These are phyloP conservation scores for Sclerotinia sclerotiorum DNA, from an alignment of 2,329 filamentous ascomycete genomes.

Conservation along the genomic window DNA sequence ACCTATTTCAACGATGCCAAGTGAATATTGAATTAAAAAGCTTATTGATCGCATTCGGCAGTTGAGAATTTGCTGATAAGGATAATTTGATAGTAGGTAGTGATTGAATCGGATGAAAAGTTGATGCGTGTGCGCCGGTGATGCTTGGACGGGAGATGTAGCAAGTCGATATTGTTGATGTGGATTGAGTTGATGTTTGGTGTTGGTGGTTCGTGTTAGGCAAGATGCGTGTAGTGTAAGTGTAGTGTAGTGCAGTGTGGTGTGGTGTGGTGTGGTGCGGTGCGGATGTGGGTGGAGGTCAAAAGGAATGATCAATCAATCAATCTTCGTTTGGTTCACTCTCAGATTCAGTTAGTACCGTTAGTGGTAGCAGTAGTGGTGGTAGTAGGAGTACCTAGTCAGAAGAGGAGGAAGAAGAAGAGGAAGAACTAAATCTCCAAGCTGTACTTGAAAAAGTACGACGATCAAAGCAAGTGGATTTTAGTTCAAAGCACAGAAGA, in stretches of 20 bases:
- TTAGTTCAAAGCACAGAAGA: neutral
- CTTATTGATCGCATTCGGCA: conserved; percentile 19
- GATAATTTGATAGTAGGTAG: neutral
- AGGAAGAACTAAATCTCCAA: neutral
- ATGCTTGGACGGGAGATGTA: neutral
- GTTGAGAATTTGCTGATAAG: neutral
- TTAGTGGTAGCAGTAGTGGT: neutral
- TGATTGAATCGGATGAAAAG: neutral
- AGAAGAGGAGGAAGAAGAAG: neutral
- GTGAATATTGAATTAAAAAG: conserved; percentile 3
- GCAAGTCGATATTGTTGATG: neutral
- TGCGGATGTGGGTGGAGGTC: neutral
- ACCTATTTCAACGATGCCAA: conserved; percentile 16
- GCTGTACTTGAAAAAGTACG: neutral
- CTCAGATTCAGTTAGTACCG: neutral
- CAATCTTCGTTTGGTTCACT: neutral
- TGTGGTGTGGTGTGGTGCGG: neutral
- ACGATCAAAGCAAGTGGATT: neutral
- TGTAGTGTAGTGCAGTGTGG: too few relatives aligned
- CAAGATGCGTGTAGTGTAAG: too few relatives aligned
- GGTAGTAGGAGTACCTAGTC: neutral
- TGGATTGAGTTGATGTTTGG: neutral
- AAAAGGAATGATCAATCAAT: neutral
- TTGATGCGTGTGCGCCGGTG: neutral
- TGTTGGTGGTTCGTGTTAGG: neutral